Percentiles rank a stretch among this genome's conserved stretches.
These are phyloP conservation scores for Cytospora chrysosperma DNA, from an alignment of 2,329 filamentous ascomycete genomes.

Conservation along the genomic window DNA sequence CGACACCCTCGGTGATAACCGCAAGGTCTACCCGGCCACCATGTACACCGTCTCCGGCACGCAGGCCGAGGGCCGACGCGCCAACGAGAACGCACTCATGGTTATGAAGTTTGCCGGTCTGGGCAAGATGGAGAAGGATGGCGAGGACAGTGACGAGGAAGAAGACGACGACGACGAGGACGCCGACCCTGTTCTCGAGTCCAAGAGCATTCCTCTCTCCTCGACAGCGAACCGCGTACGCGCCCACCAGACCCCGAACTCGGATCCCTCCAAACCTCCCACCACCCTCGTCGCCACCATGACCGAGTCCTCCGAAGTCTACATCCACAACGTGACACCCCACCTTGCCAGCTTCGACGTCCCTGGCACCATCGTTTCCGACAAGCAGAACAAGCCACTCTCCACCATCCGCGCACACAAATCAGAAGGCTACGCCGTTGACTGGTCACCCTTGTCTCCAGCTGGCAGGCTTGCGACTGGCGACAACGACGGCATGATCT, in stretches of 20 bases:
- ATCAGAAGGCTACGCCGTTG: slow-evolving; percentile 91
- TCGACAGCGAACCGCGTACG: slow-evolving; percentile 95
- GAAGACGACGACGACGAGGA: slow-evolving; percentile 74
- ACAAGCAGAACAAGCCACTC: slow-evolving; percentile 84
- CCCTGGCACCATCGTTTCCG: slow-evolving; percentile 75
- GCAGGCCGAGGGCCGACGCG: slow-evolving; percentile 73
- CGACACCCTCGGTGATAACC: slow-evolving; percentile 82
- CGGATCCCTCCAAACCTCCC: slow-evolving; percentile 68
- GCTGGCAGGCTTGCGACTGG: slow-evolving; percentile 86
- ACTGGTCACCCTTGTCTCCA: slow-evolving; percentile 84
- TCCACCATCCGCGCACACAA: slow-evolving; percentile 89
- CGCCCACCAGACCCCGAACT: slow-evolving; percentile 73
- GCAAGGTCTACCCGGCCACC: slow-evolving; percentile 91
- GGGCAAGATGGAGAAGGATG: slow-evolving; percentile 75
- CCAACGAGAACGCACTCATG: slow-evolving; percentile 89
- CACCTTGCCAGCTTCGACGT: slow-evolving; percentile 88
- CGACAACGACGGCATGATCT: slow-evolving; percentile 88
- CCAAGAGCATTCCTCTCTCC: slow-evolving; percentile 79
- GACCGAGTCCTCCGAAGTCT: slow-evolving; percentile 84
- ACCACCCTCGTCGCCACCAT: slow-evolving; percentile 87
- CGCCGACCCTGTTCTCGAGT: slow-evolving; percentile 88
- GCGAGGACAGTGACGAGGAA: slow-evolving; percentile 67
- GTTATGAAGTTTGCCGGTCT: slow-evolving; percentile 95
- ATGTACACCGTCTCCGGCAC: slow-evolving; percentile 95
- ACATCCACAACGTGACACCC: slow-evolving; percentile 92